Percentiles rank a stretch among this genome's conserved stretches.
These are phyloP conservation scores for Stygiomarasmius scandens DNA, from an alignment of 1,284 basidiomycete species.

Conservation along the genomic window DNA sequence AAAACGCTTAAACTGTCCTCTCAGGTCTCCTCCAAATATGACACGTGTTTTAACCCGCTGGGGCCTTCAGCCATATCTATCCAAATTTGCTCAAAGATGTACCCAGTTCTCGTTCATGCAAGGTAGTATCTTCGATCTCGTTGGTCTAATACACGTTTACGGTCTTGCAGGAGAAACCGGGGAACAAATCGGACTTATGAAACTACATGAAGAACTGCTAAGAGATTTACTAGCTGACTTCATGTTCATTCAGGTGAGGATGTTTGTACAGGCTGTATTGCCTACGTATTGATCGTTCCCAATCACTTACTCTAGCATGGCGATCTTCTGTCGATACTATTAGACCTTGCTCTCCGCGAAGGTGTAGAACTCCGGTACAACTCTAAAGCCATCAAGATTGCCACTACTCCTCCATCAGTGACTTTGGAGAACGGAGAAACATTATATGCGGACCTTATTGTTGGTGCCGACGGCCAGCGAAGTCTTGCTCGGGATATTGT, in stretches of 20 bases:
- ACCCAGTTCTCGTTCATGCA: conserved; percentile 29
- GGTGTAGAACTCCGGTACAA: conserved; percentile 54
- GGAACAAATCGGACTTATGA: conserved; percentile 36
- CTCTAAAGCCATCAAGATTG: conserved; percentile 44
- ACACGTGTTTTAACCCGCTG: conserved; percentile 46
- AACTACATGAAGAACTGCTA: conserved; percentile 39
- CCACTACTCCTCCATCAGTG: conserved; percentile 39
- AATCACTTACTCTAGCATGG: conserved; percentile 46
- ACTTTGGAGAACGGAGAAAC: conserved; percentile 41
- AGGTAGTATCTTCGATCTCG: background rate
- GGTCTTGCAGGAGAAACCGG: conserved; percentile 32
- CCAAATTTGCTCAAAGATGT: conserved; percentile 33
- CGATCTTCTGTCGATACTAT: conserved; percentile 55
- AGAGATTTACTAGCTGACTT: conserved; percentile 41
- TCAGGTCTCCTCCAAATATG: conserved; percentile 46
- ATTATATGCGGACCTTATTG: conserved; percentile 48
- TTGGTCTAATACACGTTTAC: conserved; percentile 3
- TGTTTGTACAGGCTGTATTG: no score
- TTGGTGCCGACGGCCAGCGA: conserved; percentile 59
- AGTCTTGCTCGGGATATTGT: conserved; percentile 55
- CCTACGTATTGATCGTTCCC: conserved; percentile 8
- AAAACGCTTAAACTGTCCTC: background rate
- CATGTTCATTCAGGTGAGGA: conserved; percentile 35
- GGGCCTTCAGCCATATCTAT: conserved; percentile 40
- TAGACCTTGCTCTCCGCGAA: conserved; percentile 46